phyloP scores from a whole-genome alignment of 2,329 filamentous ascomycete species.

The Byssoonygena ceratinophila region DNA sequence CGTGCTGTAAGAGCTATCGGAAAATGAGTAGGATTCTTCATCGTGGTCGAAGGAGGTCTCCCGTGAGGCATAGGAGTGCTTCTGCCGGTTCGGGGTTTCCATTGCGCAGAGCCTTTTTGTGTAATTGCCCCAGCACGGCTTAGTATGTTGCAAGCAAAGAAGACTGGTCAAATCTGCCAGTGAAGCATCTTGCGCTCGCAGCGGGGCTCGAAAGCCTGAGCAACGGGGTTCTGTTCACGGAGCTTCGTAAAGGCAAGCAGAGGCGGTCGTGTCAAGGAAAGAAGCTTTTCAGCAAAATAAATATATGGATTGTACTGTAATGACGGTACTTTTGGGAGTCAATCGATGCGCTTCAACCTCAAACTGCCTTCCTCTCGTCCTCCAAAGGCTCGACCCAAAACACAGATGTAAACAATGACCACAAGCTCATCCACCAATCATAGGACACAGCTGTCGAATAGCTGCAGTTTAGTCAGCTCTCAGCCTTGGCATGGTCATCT shows the following conservation, averaged over 20 bases:
- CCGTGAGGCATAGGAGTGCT: slow-evolving; percentile 16
- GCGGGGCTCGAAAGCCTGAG: background rate
- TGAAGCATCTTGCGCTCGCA: background rate
- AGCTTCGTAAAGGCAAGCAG: background rate
- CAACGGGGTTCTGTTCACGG: background rate
- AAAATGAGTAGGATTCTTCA: slow-evolving; percentile 33
- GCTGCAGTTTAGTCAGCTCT: no score
- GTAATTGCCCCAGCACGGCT: background rate
- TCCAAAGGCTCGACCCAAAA: no score
- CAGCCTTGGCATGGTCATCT: slow-evolving; percentile 1
- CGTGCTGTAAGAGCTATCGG: slow-evolving; percentile 46
- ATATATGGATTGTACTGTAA: no score
- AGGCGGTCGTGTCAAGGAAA: no score
- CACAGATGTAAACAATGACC: no score
- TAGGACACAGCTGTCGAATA: no score
- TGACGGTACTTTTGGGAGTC: no score
- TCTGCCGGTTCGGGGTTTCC: slow-evolving; percentile 7
- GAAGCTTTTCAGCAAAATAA: no score
- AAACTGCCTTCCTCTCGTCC: no score
- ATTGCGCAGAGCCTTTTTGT: no score
- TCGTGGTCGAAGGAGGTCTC: slow-evolving; percentile 24
- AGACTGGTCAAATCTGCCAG: background rate
- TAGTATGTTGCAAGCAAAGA: background rate
- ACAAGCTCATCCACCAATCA: no score
- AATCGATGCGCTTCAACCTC: no score